These are phyloP conservation scores for Cercophora newfieldiana DNA, from an alignment of 495 filamentous ascomycete genomes.

Conservation along the genomic window DNA sequence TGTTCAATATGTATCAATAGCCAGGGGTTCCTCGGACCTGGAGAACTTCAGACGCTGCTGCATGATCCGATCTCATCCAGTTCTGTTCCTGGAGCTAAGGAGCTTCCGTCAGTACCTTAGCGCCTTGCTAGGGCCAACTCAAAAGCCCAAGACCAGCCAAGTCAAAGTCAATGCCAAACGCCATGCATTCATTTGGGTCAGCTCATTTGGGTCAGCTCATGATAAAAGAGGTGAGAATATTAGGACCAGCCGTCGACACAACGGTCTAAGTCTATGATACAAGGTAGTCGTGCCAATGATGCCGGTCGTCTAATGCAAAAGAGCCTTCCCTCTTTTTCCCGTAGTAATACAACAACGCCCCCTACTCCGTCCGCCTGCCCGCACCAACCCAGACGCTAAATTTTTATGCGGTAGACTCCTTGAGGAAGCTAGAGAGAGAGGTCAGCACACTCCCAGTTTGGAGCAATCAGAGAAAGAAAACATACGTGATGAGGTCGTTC, in stretches of 20 bases:
- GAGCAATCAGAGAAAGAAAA: conserved; percentile 28
- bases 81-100: not conserved
- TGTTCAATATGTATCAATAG: not conserved
- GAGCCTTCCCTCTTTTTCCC: conserved; percentile 12
- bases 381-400: not conserved
- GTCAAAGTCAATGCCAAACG: not conserved
- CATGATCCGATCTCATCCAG: not conserved
- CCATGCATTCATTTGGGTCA: not conserved
- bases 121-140: not conserved
- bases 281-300: conserved; percentile 9
- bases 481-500: conserved; percentile 98
- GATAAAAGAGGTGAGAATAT: conserved; percentile 12
- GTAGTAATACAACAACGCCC: conserved; percentile 14
- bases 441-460: not conserved
- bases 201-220: not conserved
- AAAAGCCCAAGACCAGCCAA: not conserved
- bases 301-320: conserved; percentile 18
- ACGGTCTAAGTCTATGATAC: conserved; percentile 18
- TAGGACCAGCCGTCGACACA: conserved; percentile 10
- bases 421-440: conserved; percentile 59
- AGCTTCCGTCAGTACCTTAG: not conserved
- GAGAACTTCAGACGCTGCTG: not conserved
- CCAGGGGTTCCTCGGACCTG: not conserved
- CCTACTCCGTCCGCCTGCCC: conserved; percentile 7
- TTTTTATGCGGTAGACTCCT: conserved; percentile 62